Evolutionary conservation across 352 stramenopile species (phyloP).

Genomic region (Phytopythium cucurbitacearum): DNA sequence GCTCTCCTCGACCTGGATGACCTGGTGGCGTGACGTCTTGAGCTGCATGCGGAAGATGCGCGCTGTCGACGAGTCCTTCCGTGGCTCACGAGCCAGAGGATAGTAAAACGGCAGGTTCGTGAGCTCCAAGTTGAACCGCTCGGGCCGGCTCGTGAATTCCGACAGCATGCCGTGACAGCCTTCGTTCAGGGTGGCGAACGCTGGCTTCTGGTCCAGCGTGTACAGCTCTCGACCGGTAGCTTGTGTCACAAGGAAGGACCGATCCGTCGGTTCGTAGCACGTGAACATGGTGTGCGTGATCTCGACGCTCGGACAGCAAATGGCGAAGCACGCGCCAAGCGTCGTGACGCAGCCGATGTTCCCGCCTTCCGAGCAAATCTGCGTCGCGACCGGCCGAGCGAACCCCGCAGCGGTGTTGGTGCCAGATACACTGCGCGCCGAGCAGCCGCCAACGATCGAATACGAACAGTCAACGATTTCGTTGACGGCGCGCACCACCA

Average conservation of each 20-base stretch:
- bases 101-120: constrained; percentile 74
- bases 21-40: constrained; percentile 53
- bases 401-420: background rate
- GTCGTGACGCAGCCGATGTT: constrained; percentile 59
- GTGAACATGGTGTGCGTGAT: constrained; percentile 77
- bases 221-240: constrained; percentile 52
- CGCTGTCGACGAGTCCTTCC: constrained; percentile 26
- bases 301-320: constrained; percentile 79
- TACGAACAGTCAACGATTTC: constrained; percentile 74
- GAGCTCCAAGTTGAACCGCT: constrained; percentile 61
- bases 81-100: constrained; percentile 50
- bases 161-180: constrained; percentile 69
- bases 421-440: constrained; percentile 19
- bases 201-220: constrained; percentile 66
- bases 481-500: constrained; percentile 59
- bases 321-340: constrained; percentile 64
- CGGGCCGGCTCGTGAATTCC: constrained; percentile 49
- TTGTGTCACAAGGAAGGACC: constrained; percentile 64
- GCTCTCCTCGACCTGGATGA: constrained; percentile 67
- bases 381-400: constrained; percentile 27
- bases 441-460: constrained; percentile 57
- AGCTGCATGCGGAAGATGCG: constrained; percentile 22
- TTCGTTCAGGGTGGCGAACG: constrained; percentile 68
- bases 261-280: constrained; percentile 77
- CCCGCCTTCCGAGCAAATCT: constrained; percentile 74